Conservation (phyloP, 2,329 filamentous ascomycete species). For the Aspergillus texensis region DNA sequence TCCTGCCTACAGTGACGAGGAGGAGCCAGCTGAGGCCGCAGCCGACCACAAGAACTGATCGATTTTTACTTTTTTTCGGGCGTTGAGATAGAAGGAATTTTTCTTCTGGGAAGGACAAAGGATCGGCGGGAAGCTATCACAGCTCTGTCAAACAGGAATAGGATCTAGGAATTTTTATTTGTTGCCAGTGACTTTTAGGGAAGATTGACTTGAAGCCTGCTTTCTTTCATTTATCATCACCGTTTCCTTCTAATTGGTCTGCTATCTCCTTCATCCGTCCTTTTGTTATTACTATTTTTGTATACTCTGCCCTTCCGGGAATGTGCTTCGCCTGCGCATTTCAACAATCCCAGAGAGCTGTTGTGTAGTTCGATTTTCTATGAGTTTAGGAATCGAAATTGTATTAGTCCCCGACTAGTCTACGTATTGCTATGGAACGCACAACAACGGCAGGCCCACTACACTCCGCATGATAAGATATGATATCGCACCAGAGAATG, state of each 20-base stretch:
- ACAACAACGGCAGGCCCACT: background rate
- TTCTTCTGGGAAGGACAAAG: background rate
- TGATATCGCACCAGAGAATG: background rate
- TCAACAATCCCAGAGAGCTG: background rate
- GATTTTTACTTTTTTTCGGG: background rate
- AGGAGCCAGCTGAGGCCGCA: constrained; percentile 24
- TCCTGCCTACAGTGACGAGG: constrained; percentile 41
- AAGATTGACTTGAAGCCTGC: background rate
- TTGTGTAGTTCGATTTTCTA: background rate
- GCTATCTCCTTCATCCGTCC: background rate
- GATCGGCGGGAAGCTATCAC: background rate
- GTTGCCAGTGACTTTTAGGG: constrained; percentile 2
- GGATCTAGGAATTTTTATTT: constrained; percentile 8
- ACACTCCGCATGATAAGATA: background rate
- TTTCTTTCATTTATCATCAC: constrained; percentile 1
- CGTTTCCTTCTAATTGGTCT: background rate
- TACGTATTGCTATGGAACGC: background rate
- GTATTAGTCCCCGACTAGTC: background rate
- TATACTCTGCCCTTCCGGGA: background rate
- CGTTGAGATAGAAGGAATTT: background rate
- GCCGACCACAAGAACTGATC: constrained; percentile 37
- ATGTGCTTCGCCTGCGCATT: background rate
- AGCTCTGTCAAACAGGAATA: constrained; percentile 5
- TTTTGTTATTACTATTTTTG: constrained; percentile 1
- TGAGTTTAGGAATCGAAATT: background rate